A percentile compares a stretch with the other conserved stretches of the same genome.
phyloP scores from a whole-genome alignment of 352 stramenopile genomes.

The Globisporangium splendens region DNA sequence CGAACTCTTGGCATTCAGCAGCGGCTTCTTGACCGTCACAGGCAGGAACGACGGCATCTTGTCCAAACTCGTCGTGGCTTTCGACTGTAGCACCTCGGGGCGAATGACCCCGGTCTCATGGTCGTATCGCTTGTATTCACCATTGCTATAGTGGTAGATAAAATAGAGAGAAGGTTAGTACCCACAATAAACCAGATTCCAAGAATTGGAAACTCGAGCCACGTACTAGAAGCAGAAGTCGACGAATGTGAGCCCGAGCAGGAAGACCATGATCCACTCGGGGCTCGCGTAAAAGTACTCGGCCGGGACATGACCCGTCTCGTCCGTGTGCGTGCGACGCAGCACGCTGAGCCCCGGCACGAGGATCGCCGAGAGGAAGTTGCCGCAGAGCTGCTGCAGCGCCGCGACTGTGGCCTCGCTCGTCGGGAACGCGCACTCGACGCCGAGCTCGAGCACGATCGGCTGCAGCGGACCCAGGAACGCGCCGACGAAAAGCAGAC shows the following conservation, averaged over 20 bases:
- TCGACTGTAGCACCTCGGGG: constrained; percentile 11
- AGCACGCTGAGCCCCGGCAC: constrained; percentile 45
- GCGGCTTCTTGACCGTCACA: constrained; percentile 12
- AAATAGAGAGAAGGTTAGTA: too few species aligned
- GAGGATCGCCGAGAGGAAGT: constrained; percentile 60
- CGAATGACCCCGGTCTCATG: constrained; percentile 9
- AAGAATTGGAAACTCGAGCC: too few species aligned
- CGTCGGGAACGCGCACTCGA: constrained; percentile 71
- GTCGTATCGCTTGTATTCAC: too few species aligned
- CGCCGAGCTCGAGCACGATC: constrained; percentile 63
- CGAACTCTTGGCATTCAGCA: not conserved
- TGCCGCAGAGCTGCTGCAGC: constrained; percentile 73
- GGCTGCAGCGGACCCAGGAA: constrained; percentile 66
- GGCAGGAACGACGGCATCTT: constrained; percentile 15
- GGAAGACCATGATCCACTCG: constrained; percentile 42
- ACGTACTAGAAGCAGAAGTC: too few species aligned
- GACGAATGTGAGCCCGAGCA: constrained; percentile 34
- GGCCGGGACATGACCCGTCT: constrained; percentile 20
- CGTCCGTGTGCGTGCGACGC: constrained; percentile 25
- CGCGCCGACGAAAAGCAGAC: constrained; percentile 41
- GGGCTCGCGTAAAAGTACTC: constrained; percentile 42
- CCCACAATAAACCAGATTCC: too few species aligned
- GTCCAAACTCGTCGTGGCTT: not conserved
- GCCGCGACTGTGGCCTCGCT: constrained; percentile 74
- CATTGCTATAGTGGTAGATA: constrained; percentile 34